phyloP scores from a whole-genome alignment of 108 stramenopile species.

The Pelagomonas calceolata region DNA sequence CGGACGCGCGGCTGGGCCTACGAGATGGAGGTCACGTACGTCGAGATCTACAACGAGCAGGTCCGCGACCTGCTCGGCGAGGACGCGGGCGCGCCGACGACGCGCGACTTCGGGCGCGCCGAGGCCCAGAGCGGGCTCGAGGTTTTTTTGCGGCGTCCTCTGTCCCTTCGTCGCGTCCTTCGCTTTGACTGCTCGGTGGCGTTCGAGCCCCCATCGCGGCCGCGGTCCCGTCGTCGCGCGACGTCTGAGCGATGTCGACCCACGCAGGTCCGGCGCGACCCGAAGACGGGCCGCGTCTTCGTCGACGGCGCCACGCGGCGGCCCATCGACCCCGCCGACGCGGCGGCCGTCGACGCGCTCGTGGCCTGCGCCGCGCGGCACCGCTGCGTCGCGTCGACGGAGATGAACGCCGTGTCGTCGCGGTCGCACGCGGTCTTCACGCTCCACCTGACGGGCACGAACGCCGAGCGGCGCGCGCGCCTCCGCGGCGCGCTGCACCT shows the following conservation, averaged over 20 bases:
- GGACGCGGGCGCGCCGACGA: background rate
- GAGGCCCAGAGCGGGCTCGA: background rate
- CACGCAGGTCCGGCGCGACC: background rate
- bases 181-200: background rate
- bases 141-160: background rate
- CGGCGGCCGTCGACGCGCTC: constrained; percentile 52
- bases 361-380: constrained; percentile 74
- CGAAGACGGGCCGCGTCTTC: constrained; percentile 27
- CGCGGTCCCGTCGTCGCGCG: constrained; percentile 44
- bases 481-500: constrained; percentile 89
- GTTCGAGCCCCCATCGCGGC: constrained; percentile 60
- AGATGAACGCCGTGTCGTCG: constrained; percentile 93
- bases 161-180: background rate
- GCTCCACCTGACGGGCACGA: constrained; percentile 79
- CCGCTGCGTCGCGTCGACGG: constrained; percentile 85
- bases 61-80: constrained; percentile 77
- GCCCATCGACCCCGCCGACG: constrained; percentile 62
- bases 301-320: constrained; percentile 78
- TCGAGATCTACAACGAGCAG: constrained; percentile 99
- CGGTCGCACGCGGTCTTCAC: constrained; percentile 97
- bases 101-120: too few relatives aligned
- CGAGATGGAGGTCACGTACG: constrained; percentile 76
- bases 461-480: constrained; percentile 69
- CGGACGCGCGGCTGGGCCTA: constrained; percentile 58
- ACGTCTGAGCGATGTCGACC: background rate